These are phyloP conservation scores for Leishmania gerbilli DNA, from an alignment of 208 protist genomes.

Conservation along the genomic window DNA sequence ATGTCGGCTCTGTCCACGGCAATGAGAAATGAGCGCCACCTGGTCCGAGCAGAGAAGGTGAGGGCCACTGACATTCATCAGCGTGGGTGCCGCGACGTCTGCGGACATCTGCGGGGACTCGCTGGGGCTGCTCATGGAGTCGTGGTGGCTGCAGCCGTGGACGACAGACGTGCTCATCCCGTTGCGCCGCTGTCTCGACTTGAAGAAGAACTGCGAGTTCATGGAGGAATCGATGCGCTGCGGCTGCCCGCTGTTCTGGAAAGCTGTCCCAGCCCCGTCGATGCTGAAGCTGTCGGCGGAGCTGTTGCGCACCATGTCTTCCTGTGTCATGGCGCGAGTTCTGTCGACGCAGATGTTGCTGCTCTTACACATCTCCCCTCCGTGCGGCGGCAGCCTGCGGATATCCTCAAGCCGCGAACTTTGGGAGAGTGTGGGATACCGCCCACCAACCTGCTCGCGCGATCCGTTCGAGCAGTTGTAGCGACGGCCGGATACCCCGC, in stretches of 20 bases:
- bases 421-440: constrained; percentile 5
- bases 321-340: constrained; percentile 1
- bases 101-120: constrained; percentile 14
- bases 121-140: constrained; percentile 13
- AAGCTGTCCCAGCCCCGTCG: not conserved
- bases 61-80: not conserved
- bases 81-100: not conserved
- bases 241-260: constrained; percentile 8
- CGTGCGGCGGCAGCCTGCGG: not conserved
- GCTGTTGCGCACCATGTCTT: constrained; percentile 30
- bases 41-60: constrained; percentile 26
- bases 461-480: not conserved
- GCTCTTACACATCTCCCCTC: constrained; percentile 1
- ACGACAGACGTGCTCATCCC: not conserved
- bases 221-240: constrained; percentile 24
- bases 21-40: not conserved
- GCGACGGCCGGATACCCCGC: not conserved
- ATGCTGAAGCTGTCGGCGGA: constrained; percentile 18
- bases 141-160: constrained; percentile 9
- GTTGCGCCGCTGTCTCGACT: constrained; percentile 3
- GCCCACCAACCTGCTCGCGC: constrained; percentile 2
- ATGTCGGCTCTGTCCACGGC: not conserved
- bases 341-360: not conserved
- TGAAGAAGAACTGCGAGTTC: constrained; percentile 28
- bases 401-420: constrained; percentile 20